Base-by-base conservation (phyloP, 495 filamentous ascomycete genomes). In the Neurospora sp. region DNA sequence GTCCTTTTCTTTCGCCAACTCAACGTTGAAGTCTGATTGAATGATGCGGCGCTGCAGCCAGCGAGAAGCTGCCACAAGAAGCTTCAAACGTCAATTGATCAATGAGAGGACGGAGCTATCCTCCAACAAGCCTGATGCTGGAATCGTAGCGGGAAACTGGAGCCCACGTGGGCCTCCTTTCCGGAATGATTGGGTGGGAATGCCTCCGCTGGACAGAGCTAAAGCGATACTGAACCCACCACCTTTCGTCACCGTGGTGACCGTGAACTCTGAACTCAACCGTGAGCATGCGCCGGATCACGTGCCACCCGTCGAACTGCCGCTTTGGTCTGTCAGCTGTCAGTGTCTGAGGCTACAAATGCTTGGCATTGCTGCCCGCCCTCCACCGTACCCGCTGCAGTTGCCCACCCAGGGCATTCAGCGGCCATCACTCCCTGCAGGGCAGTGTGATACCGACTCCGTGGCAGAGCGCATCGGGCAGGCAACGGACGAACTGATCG, bases 71-170 rank as follows among this genome's bases (percentile, higher is more conserved):
- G 71, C 59, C n/a, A 68, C 69, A 72, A 61, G 12, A 31, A 31
- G 22, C 39, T 75, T 45, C 48, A 70, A 75, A 68, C 31, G 59
- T 61, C 76, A 77, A 80, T 79, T 80, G 78, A 79, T 76, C 78
- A 80, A 80, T 80, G 72, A 76, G 72, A 73, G 71, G 42, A n/a
- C 18, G 35, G 69, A 71, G 44, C 70, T 16, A 35, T 38, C 53
- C 53, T 61, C 27, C 53, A 31, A 61, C 53, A 27, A 31, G 22
- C 53, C 53, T 61, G 12, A 61, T 61, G 53, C 53, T 31, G 22
- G 22, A 61, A 18, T 61, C 22, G 53, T 61, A 61, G 53, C 22
- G 53, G 53, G 53, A 61, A 61, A 61, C 22, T 61, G 53, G 53
- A 61, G 53, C 53, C 53, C 53, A 61, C 53, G 53, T 61, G 53